phyloP scores from a whole-genome alignment of 441 rosid species.

The Cnidoscolus chayamansa region DNA sequence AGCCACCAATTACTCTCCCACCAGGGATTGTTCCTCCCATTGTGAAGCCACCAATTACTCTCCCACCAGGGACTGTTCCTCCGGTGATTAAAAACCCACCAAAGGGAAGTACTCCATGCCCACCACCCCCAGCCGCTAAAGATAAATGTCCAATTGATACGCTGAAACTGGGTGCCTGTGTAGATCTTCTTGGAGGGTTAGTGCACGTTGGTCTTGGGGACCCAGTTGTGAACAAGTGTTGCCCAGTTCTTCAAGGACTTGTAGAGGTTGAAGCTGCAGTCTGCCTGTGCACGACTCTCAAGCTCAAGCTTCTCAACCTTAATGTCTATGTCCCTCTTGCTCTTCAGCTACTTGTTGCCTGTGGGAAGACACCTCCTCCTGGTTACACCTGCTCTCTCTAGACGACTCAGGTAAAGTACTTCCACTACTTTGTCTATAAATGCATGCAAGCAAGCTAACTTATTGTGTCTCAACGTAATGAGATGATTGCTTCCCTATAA shows the following conservation, averaged over 20 bases:
- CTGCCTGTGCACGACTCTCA: constrained; percentile 71
- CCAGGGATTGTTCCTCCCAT: constrained; percentile 30
- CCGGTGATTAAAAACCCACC: constrained; percentile 18
- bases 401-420: constrained; percentile 27
- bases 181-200: constrained; percentile 65
- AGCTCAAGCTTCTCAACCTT: constrained; percentile 60
- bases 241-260: constrained; percentile 59
- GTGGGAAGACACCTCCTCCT: constrained; percentile 78
- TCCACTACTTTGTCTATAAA: no score
- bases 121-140: constrained; percentile 25
- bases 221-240: constrained; percentile 57
- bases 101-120: constrained; percentile 31
- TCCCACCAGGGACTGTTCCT: constrained; percentile 23
- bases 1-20: constrained; percentile 29
- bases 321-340: constrained; percentile 58
- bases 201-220: constrained; percentile 64
- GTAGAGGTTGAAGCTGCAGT: constrained; percentile 62
- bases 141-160: constrained; percentile 63
- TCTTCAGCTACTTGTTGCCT: constrained; percentile 64
- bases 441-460: no score
- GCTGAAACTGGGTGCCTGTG: constrained; percentile 65
- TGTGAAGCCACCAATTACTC: no score
- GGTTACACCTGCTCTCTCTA: constrained; percentile 72
- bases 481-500: no score
- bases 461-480: no score